Conservation (phyloP, 768 basidiomycete species). For the Dacryopinax primogenitus region DNA sequence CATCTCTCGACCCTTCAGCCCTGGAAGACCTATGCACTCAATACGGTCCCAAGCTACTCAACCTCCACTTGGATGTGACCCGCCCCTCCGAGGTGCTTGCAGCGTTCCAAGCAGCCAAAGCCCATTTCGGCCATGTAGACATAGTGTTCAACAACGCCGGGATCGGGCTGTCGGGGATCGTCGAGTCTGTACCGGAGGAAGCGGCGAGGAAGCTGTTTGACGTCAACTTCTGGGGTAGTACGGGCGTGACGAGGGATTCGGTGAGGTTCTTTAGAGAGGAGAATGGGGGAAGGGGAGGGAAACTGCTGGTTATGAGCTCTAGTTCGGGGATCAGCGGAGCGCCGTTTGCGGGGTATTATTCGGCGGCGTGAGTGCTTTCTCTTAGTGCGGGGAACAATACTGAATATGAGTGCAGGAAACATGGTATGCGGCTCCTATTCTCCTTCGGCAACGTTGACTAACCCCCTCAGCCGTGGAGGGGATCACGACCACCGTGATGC, state of each 20-base stretch:
- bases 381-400: no score
- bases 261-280: neutral
- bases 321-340: neutral
- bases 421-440: neutral
- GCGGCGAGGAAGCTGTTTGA: conserved; percentile 31
- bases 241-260: conserved; percentile 24
- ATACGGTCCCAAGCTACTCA: conserved; percentile 26
- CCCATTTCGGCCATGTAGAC: conserved; percentile 34
- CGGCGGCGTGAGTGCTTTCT: neutral
- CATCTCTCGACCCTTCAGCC: conserved; percentile 30
- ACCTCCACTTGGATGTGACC: conserved; percentile 33
- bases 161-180: conserved; percentile 25
- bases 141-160: conserved; percentile 38
- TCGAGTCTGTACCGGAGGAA: conserved; percentile 30
- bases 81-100: conserved; percentile 23
- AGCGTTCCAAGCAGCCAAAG: conserved; percentile 28
- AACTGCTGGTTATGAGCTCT: neutral
- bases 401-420: neutral
- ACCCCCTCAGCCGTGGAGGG: neutral
- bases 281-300: conserved; percentile 9
- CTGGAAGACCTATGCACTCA: conserved; percentile 25
- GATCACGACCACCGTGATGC: neutral
- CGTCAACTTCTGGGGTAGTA: conserved; percentile 30
- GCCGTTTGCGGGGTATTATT: neutral
- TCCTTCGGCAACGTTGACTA: neutral